Base-by-base conservation (phyloP, 371 early-diverging fungal species). In the Phascolomyces articulosus region DNA sequence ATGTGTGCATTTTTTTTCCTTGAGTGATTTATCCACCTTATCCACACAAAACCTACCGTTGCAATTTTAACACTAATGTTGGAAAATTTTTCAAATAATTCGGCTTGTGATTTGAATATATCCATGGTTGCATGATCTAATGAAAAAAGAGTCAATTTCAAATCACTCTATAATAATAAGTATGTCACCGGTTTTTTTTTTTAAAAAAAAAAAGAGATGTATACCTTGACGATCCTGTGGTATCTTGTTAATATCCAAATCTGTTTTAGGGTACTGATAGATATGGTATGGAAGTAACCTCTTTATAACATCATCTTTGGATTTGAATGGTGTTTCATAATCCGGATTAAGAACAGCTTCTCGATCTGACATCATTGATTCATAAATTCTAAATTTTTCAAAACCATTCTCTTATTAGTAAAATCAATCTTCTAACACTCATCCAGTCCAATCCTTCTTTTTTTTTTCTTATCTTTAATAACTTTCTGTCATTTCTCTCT, bases 261-360 rank as follows among this genome's bases (percentile, higher is more conserved):
- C 88, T 24, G 70, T 66, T 16, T 84, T 78, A 1, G 89, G 90
- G 64, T 88, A 87, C 69, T 91, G 91, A 57, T 79, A 91, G 31
- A 92, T 79, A 60, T 92, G 91, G 67, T 83, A 92, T 8, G 92
- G 92, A 40, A 92, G 69, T 20, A 92, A 68, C 29, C 92, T 80
- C 60, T 83, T 71, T 40, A 91, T 76, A 1, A 82, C 87, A 71
- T 92, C 91, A 48, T 83, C 69, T 10, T 84, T 56, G 1, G 87
- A 89, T 2, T 57, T 55, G 56, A 91, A 92, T 2, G 90, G 89
- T 28, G 85, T 84, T 31, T 72, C 67, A 58, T 84, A 84, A 57
- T 90, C 85, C 1, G 85, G 83, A 13, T 63, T 61, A 6, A 70
- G 69, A 2, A 85, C 86, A 44, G 80, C 71, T 20, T 67, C 69